Conservation (phyloP, 441 rosid species). For the Pelargonium australe region DNA sequence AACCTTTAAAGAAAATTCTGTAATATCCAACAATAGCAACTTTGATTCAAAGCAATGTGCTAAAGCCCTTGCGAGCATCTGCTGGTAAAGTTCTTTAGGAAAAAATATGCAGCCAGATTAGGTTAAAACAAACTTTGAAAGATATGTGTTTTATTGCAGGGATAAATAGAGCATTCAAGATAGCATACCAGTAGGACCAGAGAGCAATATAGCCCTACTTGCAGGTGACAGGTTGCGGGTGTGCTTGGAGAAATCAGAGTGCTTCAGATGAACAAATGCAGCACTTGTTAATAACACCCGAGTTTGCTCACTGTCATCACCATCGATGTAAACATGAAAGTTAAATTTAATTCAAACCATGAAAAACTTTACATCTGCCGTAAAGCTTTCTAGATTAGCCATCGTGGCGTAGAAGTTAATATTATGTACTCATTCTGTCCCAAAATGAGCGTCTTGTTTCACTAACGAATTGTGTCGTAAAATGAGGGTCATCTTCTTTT, state of each 20-base stretch:
- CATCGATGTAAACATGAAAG: background rate
- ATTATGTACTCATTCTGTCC: no score
- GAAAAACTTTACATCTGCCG: background rate
- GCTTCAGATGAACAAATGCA: slow-evolving; percentile 79
- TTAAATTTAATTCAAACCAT: background rate
- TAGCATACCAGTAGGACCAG: slow-evolving; percentile 78
- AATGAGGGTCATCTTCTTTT: no score
- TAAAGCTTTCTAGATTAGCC: background rate
- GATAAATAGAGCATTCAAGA: slow-evolving; percentile 9
- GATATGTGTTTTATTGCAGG: slow-evolving; percentile 1
- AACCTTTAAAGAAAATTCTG: slow-evolving; percentile 73
- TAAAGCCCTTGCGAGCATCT: slow-evolving; percentile 82
- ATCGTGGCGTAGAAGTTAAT: no score
- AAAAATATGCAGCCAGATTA: slow-evolving; percentile 15
- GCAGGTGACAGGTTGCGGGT: slow-evolving; percentile 91
- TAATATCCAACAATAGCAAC: slow-evolving; percentile 66
- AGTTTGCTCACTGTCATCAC: slow-evolving; percentile 61
- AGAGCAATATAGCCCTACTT: slow-evolving; percentile 75
- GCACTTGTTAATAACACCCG: slow-evolving; percentile 68
- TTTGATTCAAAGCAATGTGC: slow-evolving; percentile 76
- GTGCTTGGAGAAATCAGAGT: slow-evolving; percentile 74
- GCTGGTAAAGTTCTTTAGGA: slow-evolving; percentile 75
- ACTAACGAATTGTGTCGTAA: no score
- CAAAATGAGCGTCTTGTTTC: no score
- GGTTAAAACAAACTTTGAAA: background rate